These are phyloP conservation scores for Neonectria sp. DNA, from an alignment of 2,329 filamentous ascomycete species.

Conservation along the genomic window DNA sequence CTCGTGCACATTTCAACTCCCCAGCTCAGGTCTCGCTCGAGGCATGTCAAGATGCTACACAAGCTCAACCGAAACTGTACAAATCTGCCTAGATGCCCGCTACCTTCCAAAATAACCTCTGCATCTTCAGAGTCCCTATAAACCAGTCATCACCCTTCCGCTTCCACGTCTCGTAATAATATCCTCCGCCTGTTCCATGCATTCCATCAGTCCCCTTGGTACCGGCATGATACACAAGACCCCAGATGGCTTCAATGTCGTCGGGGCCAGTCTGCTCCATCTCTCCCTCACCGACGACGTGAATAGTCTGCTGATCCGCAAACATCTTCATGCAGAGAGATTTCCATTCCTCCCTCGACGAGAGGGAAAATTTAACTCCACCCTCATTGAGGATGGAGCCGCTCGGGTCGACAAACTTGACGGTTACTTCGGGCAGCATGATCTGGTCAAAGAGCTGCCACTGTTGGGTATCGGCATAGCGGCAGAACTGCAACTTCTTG, in stretches of 20 bases:
- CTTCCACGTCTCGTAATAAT: slow-evolving; percentile 36
- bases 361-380: neutral
- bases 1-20: no score
- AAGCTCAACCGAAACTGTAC: no score
- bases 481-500: slow-evolving; percentile 38
- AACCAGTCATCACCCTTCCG: slow-evolving; percentile 35
- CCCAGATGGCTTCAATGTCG: slow-evolving; percentile 27
- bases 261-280: slow-evolving; percentile 19
- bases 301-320: slow-evolving; percentile 28
- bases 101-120: slow-evolving; percentile 36
- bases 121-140: slow-evolving; percentile 30
- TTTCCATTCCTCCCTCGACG: neutral
- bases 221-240: slow-evolving; percentile 28
- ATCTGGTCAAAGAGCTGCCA: slow-evolving; percentile 30
- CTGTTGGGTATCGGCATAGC: slow-evolving; percentile 28
- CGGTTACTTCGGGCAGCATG: slow-evolving; percentile 25
- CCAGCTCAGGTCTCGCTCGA: no score
- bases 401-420: slow-evolving; percentile 16
- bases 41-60: no score
- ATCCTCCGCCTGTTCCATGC: slow-evolving; percentile 25
- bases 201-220: slow-evolving; percentile 5
- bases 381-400: slow-evolving; percentile 1
- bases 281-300: slow-evolving; percentile 21
- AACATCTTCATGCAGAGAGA: slow-evolving; percentile 26
- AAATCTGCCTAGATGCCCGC: neutral